Evolutionary conservation across 176 grass and related monocot genomes (phyloP).

Genomic region (Chloris gayana): DNA sequence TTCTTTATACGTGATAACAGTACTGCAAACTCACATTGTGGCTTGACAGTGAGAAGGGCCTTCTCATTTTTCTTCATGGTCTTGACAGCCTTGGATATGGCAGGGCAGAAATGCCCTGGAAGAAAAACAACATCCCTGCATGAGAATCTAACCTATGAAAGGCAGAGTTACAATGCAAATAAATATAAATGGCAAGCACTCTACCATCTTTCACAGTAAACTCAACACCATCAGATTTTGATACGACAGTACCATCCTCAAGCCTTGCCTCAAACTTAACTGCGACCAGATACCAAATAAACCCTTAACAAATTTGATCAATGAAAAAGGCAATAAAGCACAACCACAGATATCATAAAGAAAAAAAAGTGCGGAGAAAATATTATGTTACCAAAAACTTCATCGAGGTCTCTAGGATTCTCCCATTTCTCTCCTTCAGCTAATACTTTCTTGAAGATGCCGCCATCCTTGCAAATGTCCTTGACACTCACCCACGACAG

Average conservation of each 20-base stretch:
- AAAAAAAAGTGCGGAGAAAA: background rate
- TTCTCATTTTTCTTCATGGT: constrained; percentile 90
- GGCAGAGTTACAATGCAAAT: constrained; percentile 1
- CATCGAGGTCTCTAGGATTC: constrained; percentile 84
- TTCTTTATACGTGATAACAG: background rate
- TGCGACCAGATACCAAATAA: constrained; percentile 37
- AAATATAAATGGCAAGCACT: background rate
- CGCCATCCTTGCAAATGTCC: constrained; percentile 88
- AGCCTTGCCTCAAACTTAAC: constrained; percentile 80
- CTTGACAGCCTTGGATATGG: constrained; percentile 73
- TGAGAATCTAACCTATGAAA: constrained; percentile 37
- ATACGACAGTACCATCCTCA: constrained; percentile 68
- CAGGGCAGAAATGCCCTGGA: constrained; percentile 77
- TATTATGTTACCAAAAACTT: constrained; percentile 68
- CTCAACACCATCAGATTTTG: constrained; percentile 78
- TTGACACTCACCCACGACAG: constrained; percentile 79
- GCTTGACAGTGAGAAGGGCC: constrained; percentile 67
- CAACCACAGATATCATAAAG: background rate
- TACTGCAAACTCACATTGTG: constrained; percentile 64
- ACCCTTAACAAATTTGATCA: constrained; percentile 6
- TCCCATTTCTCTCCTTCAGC: constrained; percentile 84
- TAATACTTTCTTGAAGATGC: constrained; percentile 77
- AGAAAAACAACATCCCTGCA: constrained; percentile 23
- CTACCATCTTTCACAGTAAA: constrained; percentile 82
- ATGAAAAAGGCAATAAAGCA: constrained; percentile 20